phyloP scores from a whole-genome alignment of 768 basidiomycete species.

The Rhizopogon vinicolor region DNA sequence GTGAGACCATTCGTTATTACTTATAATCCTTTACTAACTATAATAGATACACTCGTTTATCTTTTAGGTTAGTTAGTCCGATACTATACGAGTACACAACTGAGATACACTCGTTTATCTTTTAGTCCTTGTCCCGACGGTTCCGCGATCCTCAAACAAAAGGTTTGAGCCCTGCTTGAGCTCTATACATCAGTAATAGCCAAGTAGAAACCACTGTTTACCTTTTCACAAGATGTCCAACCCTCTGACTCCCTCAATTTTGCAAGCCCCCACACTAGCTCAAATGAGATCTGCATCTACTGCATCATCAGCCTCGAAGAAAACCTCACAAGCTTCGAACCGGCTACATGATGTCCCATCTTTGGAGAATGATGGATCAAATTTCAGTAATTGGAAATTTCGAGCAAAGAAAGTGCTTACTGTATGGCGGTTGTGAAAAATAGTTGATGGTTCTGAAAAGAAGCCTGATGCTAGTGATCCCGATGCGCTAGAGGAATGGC shows the following conservation, averaged over 20 bases:
- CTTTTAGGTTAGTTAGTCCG: too few species aligned
- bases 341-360: constrained; percentile 5
- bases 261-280: neutral
- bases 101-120: too few species aligned
- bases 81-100: too few species aligned
- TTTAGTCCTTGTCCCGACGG: too few species aligned
- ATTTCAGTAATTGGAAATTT: constrained; percentile 10
- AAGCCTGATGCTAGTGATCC: neutral
- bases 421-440: constrained; percentile 7
- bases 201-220: neutral
- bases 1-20: too few species aligned
- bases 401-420: constrained; percentile 14
- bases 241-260: neutral
- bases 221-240: neutral
- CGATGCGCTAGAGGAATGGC: neutral
- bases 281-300: neutral
- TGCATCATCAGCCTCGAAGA: neutral
- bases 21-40: too few species aligned
- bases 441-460: neutral
- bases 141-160: too few species aligned
- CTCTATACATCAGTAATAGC: too few species aligned
- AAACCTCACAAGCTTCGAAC: neutral
- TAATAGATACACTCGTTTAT: too few species aligned
- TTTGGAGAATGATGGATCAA: constrained; percentile 6
- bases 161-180: too few species aligned